Base-by-base conservation (phyloP, 164 flowering plant genomes). In the Cinnamomum chago region DNA sequence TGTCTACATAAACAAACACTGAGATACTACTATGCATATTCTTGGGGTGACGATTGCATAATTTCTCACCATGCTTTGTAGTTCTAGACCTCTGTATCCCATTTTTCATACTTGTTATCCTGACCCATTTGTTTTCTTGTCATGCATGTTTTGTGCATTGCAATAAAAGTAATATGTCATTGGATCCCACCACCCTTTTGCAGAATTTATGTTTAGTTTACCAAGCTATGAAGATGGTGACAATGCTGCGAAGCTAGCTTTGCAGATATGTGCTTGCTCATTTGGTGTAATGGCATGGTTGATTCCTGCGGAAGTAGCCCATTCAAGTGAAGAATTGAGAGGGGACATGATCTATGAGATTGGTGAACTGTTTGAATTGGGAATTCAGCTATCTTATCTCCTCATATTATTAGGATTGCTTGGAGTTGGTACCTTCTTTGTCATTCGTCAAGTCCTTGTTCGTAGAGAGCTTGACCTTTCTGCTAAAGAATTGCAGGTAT, bases 391-490 rank as follows among this genome's bases (percentile, higher is more conserved):
- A 52, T 86, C 95, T 24, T 95, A 95, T 82, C 79, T 95, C 79
- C 89, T 95, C 58, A 70, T 89, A 72, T 80, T 92, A 27, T 76
- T 95, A 65, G 97, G 89, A 18, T 83, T 95, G 77, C 94, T 92
- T 79, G 98, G 97, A 28, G 88, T 81, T 79, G 98, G 97, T 55
- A 84, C 88, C 47, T 91, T 90, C 81, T 95, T 86, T 77, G 97
- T 95, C 67, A 86, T 95, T 67, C 95, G 97, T 47, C 98, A 95
- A 81, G 97, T 95, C 62, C 92, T 95, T 76, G 90, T 92, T 17
- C 95, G 98, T 3, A 84, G 97, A 83, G 97, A 95, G 78, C 97
- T 95, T 62, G 98, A 95, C 80, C 97, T 95, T 81, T 95, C 98
- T 67, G 98, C 98, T 12, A 92, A 95, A 88, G 98, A 95, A 74